Percentiles rank a stretch among this genome's conserved stretches.
Conservation (phyloP, 768 basidiomycete species). For the Tephrocybe sp. region DNA sequence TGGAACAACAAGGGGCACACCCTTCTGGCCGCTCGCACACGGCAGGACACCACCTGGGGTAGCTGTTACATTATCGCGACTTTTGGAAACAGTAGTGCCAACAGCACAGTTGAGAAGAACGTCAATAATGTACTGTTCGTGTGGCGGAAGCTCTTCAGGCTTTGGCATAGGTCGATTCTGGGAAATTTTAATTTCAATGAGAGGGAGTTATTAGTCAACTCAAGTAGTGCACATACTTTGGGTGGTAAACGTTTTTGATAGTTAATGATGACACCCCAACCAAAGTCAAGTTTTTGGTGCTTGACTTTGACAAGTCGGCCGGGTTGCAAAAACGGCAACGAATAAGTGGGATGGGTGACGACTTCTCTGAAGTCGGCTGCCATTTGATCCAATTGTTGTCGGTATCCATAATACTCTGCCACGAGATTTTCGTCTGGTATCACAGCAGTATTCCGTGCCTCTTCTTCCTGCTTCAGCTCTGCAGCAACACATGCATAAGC, state of each 20-base stretch:
- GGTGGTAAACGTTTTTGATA: conserved; percentile 85
- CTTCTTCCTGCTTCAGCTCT: conserved; percentile 81
- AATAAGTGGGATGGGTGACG: conserved; percentile 92
- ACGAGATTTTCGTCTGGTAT: conserved; percentile 84
- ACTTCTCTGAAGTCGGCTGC: conserved; percentile 85
- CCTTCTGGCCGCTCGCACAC: conserved; percentile 67
- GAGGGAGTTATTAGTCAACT: not conserved
- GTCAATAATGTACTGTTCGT: conserved; percentile 91
- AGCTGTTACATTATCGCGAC: conserved; percentile 48
- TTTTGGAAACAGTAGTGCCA: conserved; percentile 59
- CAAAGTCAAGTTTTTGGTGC: conserved; percentile 85
- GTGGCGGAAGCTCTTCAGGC: conserved; percentile 70
- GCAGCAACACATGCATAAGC: not conserved
- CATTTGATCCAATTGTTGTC: conserved; percentile 93
- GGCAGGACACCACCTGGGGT: conserved; percentile 75
- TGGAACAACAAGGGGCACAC: conserved; percentile 82
- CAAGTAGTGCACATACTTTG: conserved; percentile 48
- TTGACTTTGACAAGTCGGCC: conserved; percentile 93
- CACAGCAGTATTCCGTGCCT: conserved; percentile 54
- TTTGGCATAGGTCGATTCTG: conserved; percentile 68
- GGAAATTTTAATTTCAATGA: not conserved
- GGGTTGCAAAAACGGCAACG: conserved; percentile 89
- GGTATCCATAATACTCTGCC: conserved; percentile 86
- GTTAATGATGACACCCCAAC: conserved; percentile 94
- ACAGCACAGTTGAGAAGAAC: conserved; percentile 81